phyloP scores from a whole-genome alignment of 2,329 filamentous ascomycete genomes.

The Ceratocystis lukuohia region DNA sequence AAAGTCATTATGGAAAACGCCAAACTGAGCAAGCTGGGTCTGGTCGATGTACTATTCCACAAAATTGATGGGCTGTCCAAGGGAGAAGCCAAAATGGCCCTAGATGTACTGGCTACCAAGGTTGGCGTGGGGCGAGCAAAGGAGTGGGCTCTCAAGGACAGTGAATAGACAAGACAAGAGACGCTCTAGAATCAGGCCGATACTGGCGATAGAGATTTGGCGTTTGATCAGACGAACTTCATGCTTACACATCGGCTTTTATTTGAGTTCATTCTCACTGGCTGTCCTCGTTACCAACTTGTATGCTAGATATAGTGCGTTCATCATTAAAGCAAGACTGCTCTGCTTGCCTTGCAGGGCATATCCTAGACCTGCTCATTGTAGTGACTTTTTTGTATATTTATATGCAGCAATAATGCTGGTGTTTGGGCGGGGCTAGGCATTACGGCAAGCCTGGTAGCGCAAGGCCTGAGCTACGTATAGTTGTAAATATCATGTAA shows the following conservation, averaged over 20 bases:
- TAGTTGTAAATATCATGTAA: too few species aligned
- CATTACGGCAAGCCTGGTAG: not conserved
- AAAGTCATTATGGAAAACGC: slow-evolving; percentile 31
- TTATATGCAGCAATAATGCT: not conserved
- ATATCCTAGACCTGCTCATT: not conserved
- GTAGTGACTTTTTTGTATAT: not conserved
- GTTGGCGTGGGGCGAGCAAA: slow-evolving; percentile 28
- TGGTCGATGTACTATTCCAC: slow-evolving; percentile 31
- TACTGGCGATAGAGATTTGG: not conserved
- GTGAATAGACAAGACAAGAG: not conserved
- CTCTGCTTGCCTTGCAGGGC: not conserved
- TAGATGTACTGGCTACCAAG: slow-evolving; percentile 31
- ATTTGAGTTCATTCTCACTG: not conserved
- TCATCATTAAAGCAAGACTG: not conserved
- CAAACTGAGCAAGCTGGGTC: slow-evolving; percentile 30
- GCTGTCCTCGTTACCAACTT: not conserved
- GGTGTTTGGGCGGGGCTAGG: too few species aligned
- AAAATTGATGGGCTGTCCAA: slow-evolving; percentile 29
- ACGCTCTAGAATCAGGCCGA: not conserved
- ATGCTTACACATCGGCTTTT: not conserved
- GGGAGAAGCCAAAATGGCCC: slow-evolving; percentile 31
- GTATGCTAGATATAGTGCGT: not conserved
- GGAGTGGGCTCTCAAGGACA: slow-evolving; percentile 27
- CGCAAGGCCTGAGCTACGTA: too few species aligned
- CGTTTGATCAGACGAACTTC: not conserved